A percentile compares a stretch with the other conserved stretches of the same genome.
These are phyloP conservation scores for Phytophthora parvispora DNA, from an alignment of 352 stramenopile genomes.

Conservation along the genomic window DNA sequence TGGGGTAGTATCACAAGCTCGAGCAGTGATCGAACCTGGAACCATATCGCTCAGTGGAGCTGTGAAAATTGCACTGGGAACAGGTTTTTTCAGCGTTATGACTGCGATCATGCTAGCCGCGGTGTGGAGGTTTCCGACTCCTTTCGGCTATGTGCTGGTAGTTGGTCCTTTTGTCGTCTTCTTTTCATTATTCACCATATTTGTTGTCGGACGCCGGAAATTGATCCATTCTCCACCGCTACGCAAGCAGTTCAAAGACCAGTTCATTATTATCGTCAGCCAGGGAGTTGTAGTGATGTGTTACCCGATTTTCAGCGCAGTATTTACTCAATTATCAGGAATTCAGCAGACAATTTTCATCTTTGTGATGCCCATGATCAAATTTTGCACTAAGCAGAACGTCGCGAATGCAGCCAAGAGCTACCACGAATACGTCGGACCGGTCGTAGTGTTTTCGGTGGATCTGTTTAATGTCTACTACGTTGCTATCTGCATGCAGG, in stretches of 20 bases:
- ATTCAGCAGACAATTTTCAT: constrained; percentile 17
- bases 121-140: constrained; percentile 31
- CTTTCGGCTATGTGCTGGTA: constrained; percentile 26
- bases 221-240: neutral
- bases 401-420: constrained; percentile 7
- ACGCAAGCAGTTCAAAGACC: constrained; percentile 5
- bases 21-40: constrained; percentile 8
- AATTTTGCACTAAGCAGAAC: constrained; percentile 36
- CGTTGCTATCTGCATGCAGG: constrained; percentile 38
- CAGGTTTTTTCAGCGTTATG: neutral
- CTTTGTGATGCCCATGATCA: constrained; percentile 28
- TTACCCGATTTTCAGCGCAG: constrained; percentile 25
- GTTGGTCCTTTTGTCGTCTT: constrained; percentile 6
- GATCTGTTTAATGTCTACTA: constrained; percentile 41
- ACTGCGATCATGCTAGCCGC: constrained; percentile 3
- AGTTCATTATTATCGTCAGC: constrained; percentile 16
- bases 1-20: constrained; percentile 8
- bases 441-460: constrained; percentile 33
- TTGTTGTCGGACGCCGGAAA: neutral
- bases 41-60: constrained; percentile 5
- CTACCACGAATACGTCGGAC: constrained; percentile 26
- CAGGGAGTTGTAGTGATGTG: constrained; percentile 22
- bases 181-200: constrained; percentile 10
- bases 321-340: constrained; percentile 14
- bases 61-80: constrained; percentile 5